phyloP scores from a whole-genome alignment of 495 filamentous ascomycete species.

The Evernia prunastri region DNA sequence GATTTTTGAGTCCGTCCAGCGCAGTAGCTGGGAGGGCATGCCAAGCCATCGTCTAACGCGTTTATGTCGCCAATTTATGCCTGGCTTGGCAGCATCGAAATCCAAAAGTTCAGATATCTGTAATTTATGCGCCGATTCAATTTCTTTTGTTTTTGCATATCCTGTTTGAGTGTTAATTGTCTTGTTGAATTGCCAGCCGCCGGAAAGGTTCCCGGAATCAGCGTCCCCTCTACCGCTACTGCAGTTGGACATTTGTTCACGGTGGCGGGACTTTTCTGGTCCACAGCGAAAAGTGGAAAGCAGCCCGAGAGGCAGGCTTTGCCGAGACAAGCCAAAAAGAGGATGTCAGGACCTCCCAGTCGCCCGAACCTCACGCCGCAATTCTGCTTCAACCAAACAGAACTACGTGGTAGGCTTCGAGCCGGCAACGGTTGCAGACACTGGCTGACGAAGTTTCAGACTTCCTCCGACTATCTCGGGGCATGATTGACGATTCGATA shows the following conservation, averaged over 20 bases:
- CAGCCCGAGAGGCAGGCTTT: not conserved
- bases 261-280: conserved; percentile 21
- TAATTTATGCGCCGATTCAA: not conserved
- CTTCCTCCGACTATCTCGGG: conserved; percentile 84
- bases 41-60: not conserved
- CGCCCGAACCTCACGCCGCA: conserved; percentile 69
- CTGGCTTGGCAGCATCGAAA: too few species aligned
- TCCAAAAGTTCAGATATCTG: too few species aligned
- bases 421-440: not conserved
- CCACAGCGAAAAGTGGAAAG: not conserved
- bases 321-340: not conserved
- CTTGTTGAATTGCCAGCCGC: not conserved
- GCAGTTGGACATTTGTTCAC: not conserved
- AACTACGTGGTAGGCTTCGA: conserved; percentile 64
- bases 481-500: conserved; percentile 86
- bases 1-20: too few species aligned
- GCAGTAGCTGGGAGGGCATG: too few species aligned
- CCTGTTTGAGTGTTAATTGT: not conserved
- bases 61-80: not conserved
- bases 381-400: conserved; percentile 86
- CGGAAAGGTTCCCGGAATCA: not conserved
- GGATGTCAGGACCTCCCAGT: conserved; percentile 57
- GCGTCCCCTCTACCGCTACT: not conserved
- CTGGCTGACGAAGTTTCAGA: conserved; percentile 44
- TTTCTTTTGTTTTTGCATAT: not conserved